phyloP scores from a whole-genome alignment of 257 asterid genomes.

The Solanum clarkiae region DNA sequence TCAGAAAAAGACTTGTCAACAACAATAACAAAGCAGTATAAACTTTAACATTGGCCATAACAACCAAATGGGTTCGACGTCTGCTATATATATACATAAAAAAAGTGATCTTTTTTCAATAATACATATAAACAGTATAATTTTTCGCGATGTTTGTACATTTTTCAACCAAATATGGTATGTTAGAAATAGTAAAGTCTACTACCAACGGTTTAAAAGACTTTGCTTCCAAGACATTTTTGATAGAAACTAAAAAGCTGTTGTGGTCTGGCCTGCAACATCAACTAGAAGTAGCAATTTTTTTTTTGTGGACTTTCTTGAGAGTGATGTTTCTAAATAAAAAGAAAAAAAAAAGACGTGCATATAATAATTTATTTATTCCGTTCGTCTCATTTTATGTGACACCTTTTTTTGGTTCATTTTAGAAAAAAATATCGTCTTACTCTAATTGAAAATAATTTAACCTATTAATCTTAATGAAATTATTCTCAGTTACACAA shows the following conservation, averaged over 20 bases:
- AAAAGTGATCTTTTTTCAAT: too few relatives aligned
- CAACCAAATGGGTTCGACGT: not conserved
- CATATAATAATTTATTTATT: not conserved
- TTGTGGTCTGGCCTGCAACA: not conserved
- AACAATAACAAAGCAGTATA: not conserved
- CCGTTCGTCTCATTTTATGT: too few relatives aligned
- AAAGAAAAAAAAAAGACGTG: not conserved
- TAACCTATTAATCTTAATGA: too few relatives aligned
- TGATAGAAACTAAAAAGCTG: slow-evolving; percentile 1
- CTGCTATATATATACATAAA: not conserved
- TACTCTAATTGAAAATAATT: too few relatives aligned
- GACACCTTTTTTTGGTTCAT: too few relatives aligned
- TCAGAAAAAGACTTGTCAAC: slow-evolving; percentile 46
- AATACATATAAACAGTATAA: not conserved
- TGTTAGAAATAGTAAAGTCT: slow-evolving; percentile 8
- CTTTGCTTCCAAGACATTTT: slow-evolving; percentile 60
- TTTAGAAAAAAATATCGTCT: too few relatives aligned
- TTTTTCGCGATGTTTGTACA: fast-evolving
- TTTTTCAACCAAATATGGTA: not conserved
- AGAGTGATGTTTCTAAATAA: not conserved
- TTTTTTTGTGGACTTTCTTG: not conserved
- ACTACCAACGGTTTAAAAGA: slow-evolving; percentile 37
- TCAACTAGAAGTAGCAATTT: not conserved
- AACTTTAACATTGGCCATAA: not conserved
- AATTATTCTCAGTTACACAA: too few relatives aligned